phyloP scores from a whole-genome alignment of 1,139 yeast species.

The Geotrichum cucujoidarum region DNA sequence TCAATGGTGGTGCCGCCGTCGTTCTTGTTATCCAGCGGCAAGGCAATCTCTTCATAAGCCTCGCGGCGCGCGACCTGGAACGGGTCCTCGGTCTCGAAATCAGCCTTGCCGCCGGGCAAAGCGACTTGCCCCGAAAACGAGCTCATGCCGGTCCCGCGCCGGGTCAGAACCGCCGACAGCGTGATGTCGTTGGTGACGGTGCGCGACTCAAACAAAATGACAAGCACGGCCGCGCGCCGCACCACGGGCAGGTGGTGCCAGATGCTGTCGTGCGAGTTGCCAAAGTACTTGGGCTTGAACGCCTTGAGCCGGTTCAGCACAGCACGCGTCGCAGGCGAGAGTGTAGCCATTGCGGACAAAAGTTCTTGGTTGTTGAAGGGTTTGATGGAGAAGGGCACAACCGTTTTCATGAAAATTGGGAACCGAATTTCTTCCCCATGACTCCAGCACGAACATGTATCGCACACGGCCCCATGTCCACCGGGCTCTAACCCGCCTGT shows the following conservation, averaged over 20 bases:
- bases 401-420: too few species aligned
- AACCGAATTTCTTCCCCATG: too few species aligned
- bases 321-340: conserved; percentile 10
- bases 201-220: conserved; percentile 56
- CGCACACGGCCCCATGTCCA: neutral
- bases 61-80: conserved; percentile 76
- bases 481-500: neutral
- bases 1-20: conserved; percentile 44
- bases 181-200: conserved; percentile 50
- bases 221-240: conserved; percentile 74
- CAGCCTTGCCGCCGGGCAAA: conserved; percentile 65
- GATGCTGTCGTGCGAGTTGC: conserved; percentile 27
- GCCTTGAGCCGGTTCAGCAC: conserved; percentile 11
- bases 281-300: conserved; percentile 4
- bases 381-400: too few species aligned
- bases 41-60: conserved; percentile 80
- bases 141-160: conserved; percentile 61
- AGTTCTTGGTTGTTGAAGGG: too few species aligned
- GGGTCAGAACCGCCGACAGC: conserved; percentile 68
- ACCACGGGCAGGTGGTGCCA: conserved; percentile 56
- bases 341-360: conserved; percentile 5
- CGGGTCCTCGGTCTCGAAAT: conserved; percentile 49
- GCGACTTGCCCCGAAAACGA: conserved; percentile 85
- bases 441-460: too few species aligned
- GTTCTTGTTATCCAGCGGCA: conserved; percentile 45